Conservation (phyloP, 192 early-diverging fungal genomes). For the Coemansia sp. region DNA sequence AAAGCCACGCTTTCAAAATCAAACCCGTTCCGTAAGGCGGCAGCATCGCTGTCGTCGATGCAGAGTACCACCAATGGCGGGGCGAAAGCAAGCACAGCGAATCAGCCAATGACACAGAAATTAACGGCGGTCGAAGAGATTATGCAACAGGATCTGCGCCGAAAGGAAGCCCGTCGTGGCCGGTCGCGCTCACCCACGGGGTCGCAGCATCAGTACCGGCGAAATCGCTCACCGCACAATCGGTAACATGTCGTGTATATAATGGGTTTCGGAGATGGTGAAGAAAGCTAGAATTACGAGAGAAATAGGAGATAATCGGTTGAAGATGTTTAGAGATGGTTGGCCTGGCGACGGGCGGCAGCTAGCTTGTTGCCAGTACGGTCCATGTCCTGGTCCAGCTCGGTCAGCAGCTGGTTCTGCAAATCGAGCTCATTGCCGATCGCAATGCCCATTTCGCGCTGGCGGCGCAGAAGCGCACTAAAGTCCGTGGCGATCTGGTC, state of each 20-base stretch:
- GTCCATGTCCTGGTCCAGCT: constrained; percentile 79
- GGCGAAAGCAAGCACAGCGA: background rate
- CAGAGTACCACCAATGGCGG: background rate
- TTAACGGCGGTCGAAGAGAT: constrained; percentile 19
- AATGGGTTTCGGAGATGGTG: too few relatives aligned
- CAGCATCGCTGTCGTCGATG: constrained; percentile 7
- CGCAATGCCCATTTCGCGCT: constrained; percentile 80
- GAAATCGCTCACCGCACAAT: constrained; percentile 3
- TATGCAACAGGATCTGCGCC: constrained; percentile 25
- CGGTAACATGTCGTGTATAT: background rate
- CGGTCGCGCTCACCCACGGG: constrained; percentile 29
- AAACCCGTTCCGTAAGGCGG: constrained; percentile 34
- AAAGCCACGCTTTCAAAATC: constrained; percentile 19
- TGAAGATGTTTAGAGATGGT: constrained; percentile 58
- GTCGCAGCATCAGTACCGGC: background rate
- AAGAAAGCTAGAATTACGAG: background rate
- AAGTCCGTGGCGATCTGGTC: constrained; percentile 78
- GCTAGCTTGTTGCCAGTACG: constrained; percentile 72
- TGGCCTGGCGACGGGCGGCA: constrained; percentile 77
- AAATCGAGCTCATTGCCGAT: constrained; percentile 89
- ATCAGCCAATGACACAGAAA: background rate
- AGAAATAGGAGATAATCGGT: background rate
- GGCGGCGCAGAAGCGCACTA: constrained; percentile 71
- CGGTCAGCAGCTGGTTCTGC: constrained; percentile 86
- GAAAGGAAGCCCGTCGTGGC: constrained; percentile 16